These are phyloP conservation scores for Cucurbita maxima DNA, from an alignment of 306 rosid species.

Conservation along the genomic window DNA sequence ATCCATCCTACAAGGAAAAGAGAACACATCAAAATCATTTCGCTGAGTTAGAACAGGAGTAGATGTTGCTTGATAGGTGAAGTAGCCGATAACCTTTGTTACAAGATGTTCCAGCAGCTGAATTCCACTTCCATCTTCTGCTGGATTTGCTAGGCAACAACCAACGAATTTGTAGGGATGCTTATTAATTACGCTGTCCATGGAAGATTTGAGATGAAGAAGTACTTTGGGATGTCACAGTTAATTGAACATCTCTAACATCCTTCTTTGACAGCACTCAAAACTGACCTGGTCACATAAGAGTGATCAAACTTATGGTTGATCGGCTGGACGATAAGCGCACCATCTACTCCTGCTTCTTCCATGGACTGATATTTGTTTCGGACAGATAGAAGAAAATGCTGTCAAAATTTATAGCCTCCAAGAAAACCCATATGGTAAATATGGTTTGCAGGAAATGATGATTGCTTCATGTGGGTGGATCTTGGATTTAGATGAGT, in stretches of 20 bases:
- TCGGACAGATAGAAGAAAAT: no score
- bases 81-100: slow-evolving; percentile 31
- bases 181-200: slow-evolving; percentile 59
- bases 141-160: slow-evolving; percentile 93
- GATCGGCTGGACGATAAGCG: slow-evolving; percentile 85
- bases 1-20: slow-evolving; percentile 51
- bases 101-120: slow-evolving; percentile 57
- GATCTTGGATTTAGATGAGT: not conserved
- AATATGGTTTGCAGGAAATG: not conserved
- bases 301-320: slow-evolving; percentile 80
- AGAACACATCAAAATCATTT: slow-evolving; percentile 6
- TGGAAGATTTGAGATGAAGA: not conserved
- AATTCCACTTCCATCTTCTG: slow-evolving; percentile 60
- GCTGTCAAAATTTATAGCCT: not conserved
- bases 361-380: slow-evolving; percentile 41
- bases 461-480: not conserved
- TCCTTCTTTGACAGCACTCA: not conserved
- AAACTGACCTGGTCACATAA: slow-evolving; percentile 61
- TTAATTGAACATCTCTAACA: not conserved
- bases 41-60: not conserved
- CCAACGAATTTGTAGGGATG: slow-evolving; percentile 74
- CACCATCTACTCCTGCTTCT: slow-evolving; percentile 82
- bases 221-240: not conserved
- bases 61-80: not conserved
- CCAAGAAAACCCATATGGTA: not conserved